Conservation (phyloP, 306 rosid species). For the Prunus persica region Prunus_persica_NCBIv2 NC_034014.1:24048001-24048500, state of each 20-base stretch:
- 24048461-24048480: slow-evolving; percentile 47
- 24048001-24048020: slow-evolving; percentile 10
- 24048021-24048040: slow-evolving; percentile 25
- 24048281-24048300: slow-evolving; percentile 34
- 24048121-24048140: slow-evolving; percentile 25
- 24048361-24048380: slow-evolving; percentile 54
- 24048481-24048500: slow-evolving; percentile 50
- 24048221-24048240: not conserved
- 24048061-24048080: slow-evolving; percentile 9
- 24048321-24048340: slow-evolving; percentile 35
- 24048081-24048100: slow-evolving; percentile 28
- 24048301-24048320: slow-evolving; percentile 38
- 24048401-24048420: slow-evolving; percentile 75
- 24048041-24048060: slow-evolving; percentile 25
- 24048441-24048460: slow-evolving; percentile 34
- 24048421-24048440: slow-evolving; percentile 44
- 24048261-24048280: no score
- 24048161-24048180: not conserved
- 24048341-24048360: slow-evolving; percentile 30
- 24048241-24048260: no score
- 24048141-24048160: slow-evolving; percentile 16
- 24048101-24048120: slow-evolving; percentile 32
- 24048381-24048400: slow-evolving; percentile 58
- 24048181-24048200: slow-evolving; percentile 17
- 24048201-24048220: slow-evolving; percentile 33